phyloP scores from a whole-genome alignment of 2,329 filamentous ascomycete species.

The Colletotrichum cuscutae region DNA sequence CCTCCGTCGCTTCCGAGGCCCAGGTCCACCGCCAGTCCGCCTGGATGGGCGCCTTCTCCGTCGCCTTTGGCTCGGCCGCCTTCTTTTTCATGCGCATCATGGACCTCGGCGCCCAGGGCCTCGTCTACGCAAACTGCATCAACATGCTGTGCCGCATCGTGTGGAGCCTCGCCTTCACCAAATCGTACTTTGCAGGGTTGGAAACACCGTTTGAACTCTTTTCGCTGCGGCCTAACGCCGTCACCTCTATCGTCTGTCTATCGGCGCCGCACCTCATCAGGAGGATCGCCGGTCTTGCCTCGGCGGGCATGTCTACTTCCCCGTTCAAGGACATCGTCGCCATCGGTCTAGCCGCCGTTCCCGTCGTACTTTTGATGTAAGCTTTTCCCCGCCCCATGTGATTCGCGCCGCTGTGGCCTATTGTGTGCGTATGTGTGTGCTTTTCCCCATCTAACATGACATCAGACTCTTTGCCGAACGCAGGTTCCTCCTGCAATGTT shows the following conservation, averaged over 20 bases:
- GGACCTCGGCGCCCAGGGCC: constrained; percentile 77
- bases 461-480: constrained; percentile 65
- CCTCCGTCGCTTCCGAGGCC: constrained; percentile 80
- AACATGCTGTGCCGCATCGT: constrained; percentile 89
- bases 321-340: constrained; percentile 54
- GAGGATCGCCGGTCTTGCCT: constrained; percentile 34
- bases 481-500: constrained; percentile 62
- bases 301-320: constrained; percentile 11
- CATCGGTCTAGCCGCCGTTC: constrained; percentile 59
- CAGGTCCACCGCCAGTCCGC: constrained; percentile 82
- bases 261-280: constrained; percentile 55
- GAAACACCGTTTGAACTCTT: constrained; percentile 52
- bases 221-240: constrained; percentile 54
- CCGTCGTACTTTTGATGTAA: constrained; percentile 69
- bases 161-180: constrained; percentile 83
- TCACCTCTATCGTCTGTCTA: constrained; percentile 55
- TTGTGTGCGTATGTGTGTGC: not conserved
- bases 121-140: constrained; percentile 87
- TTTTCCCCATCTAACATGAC: constrained; percentile 26
- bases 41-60: constrained; percentile 87
- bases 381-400: constrained; percentile 41
- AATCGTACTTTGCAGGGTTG: constrained; percentile 65
- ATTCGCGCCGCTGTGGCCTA: not conserved
- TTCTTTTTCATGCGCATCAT: constrained; percentile 79
- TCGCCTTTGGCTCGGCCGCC: constrained; percentile 78